Evolutionary conservation across 345 rosid genomes (phyloP).

Genomic region (Garcia nutans): DNA sequence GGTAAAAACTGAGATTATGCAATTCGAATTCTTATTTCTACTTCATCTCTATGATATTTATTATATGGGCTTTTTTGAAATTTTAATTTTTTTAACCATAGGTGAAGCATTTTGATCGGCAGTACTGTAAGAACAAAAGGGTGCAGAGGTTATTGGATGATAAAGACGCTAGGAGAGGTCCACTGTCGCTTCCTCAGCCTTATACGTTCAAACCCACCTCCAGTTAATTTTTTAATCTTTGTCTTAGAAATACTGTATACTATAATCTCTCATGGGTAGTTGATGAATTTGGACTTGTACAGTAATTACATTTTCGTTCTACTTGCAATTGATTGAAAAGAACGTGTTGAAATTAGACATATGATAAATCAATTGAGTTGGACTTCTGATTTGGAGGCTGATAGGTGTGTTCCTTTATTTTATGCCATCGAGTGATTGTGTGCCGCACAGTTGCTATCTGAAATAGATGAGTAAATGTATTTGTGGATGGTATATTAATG

Average conservation of each 20-base stretch:
- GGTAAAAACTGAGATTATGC: conserved; percentile 36
- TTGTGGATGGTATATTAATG: no score
- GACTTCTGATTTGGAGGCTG: not conserved
- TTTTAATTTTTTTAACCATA: conserved; percentile 16
- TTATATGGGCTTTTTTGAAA: not conserved
- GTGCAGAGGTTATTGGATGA: conserved; percentile 71
- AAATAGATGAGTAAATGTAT: not conserved
- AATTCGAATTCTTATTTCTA: not conserved
- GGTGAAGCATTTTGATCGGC: conserved; percentile 93
- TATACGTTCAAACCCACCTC: conserved; percentile 70
- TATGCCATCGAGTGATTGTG: not conserved
- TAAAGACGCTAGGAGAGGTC: conserved; percentile 66
- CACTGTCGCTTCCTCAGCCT: conserved; percentile 72
- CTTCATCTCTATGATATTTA: not conserved
- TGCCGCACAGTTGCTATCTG: not conserved
- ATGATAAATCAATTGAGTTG: not conserved
- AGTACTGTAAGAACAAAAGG: conserved; percentile 67
- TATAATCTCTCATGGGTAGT: not conserved
- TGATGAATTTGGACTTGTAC: not conserved
- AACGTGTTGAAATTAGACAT: not conserved
- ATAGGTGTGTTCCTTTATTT: not conserved
- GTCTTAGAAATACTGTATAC: not conserved
- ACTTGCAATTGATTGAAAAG: not conserved
- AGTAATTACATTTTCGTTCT: not conserved
- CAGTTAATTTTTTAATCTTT: conserved; percentile 6